phyloP scores from a whole-genome alignment of 768 basidiomycete species.

The Podaxis carcinomalis region DNA sequence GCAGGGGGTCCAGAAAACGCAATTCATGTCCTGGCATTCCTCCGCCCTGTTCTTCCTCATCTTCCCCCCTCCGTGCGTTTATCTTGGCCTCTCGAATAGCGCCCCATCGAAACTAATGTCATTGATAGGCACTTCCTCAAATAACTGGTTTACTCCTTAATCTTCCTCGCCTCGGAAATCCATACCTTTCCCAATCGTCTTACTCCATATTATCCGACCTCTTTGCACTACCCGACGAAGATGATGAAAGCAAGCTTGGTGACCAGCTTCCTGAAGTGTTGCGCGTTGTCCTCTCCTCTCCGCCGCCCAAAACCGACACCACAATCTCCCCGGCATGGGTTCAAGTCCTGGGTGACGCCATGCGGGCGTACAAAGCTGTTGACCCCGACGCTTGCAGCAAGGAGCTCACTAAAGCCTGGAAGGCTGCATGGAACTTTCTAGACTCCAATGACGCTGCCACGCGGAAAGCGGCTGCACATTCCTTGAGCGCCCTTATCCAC shows the following conservation, averaged over 20 bases:
- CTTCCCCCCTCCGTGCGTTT: conserved; percentile 68
- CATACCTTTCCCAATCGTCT: conserved; percentile 84
- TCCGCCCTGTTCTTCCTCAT: conserved; percentile 55
- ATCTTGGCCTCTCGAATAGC: conserved; percentile 6
- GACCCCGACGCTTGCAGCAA: conserved; percentile 46
- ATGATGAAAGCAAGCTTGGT: conserved; percentile 42
- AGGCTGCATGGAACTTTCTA: conserved; percentile 69
- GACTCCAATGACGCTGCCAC: conserved; percentile 61
- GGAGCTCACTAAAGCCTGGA: conserved; percentile 68
- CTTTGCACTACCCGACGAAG: conserved; percentile 51
- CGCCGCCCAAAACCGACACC: conserved; percentile 66
- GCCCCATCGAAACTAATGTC: neutral
- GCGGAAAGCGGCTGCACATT: conserved; percentile 58
- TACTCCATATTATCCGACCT: conserved; percentile 86
- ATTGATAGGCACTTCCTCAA: conserved; percentile 58
- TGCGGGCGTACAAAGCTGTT: conserved; percentile 56
- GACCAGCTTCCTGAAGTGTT: conserved; percentile 61
- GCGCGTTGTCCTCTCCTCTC: conserved; percentile 60
- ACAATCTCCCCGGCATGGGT: conserved; percentile 77
- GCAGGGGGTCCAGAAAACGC: conserved; percentile 63
- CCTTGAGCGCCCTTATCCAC: conserved; percentile 58
- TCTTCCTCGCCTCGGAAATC: conserved; percentile 83
- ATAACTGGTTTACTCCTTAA: conserved; percentile 71
- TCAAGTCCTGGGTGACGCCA: conserved; percentile 65
- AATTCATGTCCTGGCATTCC: conserved; percentile 71